Base-by-base conservation (phyloP, 2,329 filamentous ascomycete species). In the Scytalidium sp. region DNA sequence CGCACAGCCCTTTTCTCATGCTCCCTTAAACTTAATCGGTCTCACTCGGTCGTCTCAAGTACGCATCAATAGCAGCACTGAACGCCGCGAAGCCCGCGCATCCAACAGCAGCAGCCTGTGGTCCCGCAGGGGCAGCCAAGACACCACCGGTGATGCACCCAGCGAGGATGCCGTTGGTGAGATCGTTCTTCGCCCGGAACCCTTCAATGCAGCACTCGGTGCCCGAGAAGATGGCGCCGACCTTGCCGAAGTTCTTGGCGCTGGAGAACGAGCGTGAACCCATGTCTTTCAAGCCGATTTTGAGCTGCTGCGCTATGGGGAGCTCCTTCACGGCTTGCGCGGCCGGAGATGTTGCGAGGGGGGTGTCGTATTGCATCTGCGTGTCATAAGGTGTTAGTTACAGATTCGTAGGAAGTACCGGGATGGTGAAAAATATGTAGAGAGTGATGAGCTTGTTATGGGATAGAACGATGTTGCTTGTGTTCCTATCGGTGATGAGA, bases 341-440 rank as follows among this genome's bases (percentile, higher is more conserved):
- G 45, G 56, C 60, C 43, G 63, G 61, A 62, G 70, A 70, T 41
- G 69, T 60, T 32, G 73, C 71, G 44, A 91, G 86, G 51, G 93
- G 89, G 0, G 92, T 97, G 68, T 99, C 94, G 80, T 99, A 99
- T 71, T 90, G 87, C 94, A 99, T 99, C 90, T 96, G 46, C 23
- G 10, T 2, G 23, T 49, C 41, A 51, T 49, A 20, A 19, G 36
- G 15, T 25, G 44, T 43, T 36, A 36, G 32, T 17, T 27, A 22
- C 22, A 41, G 49, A 13, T 19, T 23, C 17, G 43, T 36, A 21
- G 41, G 42, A 32, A 41, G 20, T 11, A 29, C 22, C n/a, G n/a
- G n/a, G 8, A 19, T 17, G 41, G 23, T n/a, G 20, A 22, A 27
- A 39, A 22, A 44, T 47, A 41, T 15, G 6, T 20, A 41, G 15